Conservation (phyloP, 2,329 filamentous ascomycete genomes). For the Trichoderma brevicompactum region DNA sequence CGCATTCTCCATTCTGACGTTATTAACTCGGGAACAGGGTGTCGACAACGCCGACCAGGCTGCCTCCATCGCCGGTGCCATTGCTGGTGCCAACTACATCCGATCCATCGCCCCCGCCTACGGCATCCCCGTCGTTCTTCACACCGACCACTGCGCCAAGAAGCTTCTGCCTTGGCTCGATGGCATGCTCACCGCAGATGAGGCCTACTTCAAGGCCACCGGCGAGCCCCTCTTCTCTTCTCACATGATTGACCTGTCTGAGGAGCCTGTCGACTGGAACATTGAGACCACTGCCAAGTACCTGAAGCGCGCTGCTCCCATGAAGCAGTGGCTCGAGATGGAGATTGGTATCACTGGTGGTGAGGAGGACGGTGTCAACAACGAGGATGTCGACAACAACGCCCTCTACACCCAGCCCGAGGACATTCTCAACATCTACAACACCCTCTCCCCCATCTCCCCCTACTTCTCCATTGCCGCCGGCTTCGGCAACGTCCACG, state of each 20-base stretch:
- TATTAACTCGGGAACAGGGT: conserved; percentile 52
- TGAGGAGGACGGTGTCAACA: conserved; percentile 98
- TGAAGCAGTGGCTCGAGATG: conserved; percentile 99
- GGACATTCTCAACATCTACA: conserved; percentile 91
- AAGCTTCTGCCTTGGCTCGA: conserved; percentile 98
- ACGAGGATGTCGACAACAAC: conserved; percentile 96
- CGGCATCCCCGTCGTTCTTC: conserved; percentile 87
- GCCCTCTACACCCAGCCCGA: conserved; percentile 97
- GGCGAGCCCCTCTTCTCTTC: conserved; percentile 92
- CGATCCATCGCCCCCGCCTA: conserved; percentile 85
- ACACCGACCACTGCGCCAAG: conserved; percentile 99
- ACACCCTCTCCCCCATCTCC: conserved; percentile 81
- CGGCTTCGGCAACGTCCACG: conserved; percentile 98
- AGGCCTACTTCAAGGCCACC: conserved; percentile 91
- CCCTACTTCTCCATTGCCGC: conserved; percentile 98
- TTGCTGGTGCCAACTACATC: conserved; percentile 93
- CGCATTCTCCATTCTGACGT: too few species aligned
- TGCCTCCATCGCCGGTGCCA: conserved; percentile 83
- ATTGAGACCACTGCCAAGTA: conserved; percentile 90
- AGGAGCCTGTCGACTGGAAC: conserved; percentile 90
- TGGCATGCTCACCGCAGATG: conserved; percentile 92
- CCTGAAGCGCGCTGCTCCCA: conserved; percentile 88
- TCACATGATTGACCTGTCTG: conserved; percentile 98
- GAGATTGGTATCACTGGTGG: conserved; percentile 85
- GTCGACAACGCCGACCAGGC: conserved; percentile 80